Evolutionary conservation across 495 filamentous ascomycete species (phyloP), one percentile per base, ranked within the genome.

Genomic region (Hypoxylon lienhwacheense): DNA sequence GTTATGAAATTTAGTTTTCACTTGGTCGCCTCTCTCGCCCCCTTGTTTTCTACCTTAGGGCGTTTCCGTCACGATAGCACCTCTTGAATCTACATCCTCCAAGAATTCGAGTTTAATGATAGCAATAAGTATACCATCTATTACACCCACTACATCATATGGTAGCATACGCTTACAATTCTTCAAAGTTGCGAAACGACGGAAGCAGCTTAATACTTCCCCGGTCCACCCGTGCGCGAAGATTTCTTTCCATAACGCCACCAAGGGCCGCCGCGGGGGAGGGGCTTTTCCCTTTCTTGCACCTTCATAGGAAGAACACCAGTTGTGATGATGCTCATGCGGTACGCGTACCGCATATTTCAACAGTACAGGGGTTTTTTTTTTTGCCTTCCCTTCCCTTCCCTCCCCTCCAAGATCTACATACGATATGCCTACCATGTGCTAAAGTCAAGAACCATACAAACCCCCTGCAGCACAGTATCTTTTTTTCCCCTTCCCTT

Each of bases 191-290:
- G n/a, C 41, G 24, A 36, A 44, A 31, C 32, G 16, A 56, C 58
- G 52, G 47, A 56, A 55, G 42, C 43, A 50, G 33, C 10, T 19
- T 22, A 12, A 35, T 7, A 39, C 40, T 61, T 55, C 58, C 47
- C 52, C 58, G 52, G 37, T 32, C 56, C 34, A 53, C 47, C 51
- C 47, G 47, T 47, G 53, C 47, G 29, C 37, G 25, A 48, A 44
- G 47, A 43, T 37, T 47, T 37, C 46, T 39, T 43, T 31, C 41
- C 26, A 24, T 21, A 17, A 7, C 47, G 52, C 52, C 52, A 53
- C 52, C 32, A 55, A 35, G 55, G 47, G 52, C 16, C 10, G 19
- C 26, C 41, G 58, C 47, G 52, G 52, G 52, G 58, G 53, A 55
- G 31, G 47, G 43, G 46, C 24, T 17, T 21, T 16, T 37, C 42